Evolutionary conservation across 31 red algal species (phyloP).

Genomic region (Bonnemaisonia californica): DNA sequence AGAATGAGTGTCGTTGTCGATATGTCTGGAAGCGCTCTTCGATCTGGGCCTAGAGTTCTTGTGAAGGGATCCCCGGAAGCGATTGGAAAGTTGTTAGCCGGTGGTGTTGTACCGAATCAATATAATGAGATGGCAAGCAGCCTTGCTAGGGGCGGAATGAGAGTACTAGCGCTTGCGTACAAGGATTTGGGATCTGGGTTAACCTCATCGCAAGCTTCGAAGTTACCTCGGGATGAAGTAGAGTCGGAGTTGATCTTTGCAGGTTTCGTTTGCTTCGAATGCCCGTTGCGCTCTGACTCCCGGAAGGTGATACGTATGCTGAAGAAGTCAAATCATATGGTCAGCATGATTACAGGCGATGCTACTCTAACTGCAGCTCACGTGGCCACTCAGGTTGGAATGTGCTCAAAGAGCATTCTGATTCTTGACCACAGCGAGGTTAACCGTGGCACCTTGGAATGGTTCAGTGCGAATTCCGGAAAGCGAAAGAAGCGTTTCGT

Average conservation of each 20-base stretch:
- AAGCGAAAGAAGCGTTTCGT: constrained; percentile 62
- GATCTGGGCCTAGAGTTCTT: constrained; percentile 48
- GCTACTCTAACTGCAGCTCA: constrained; percentile 88
- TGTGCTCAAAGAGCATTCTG: constrained; percentile 75
- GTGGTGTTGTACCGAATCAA: constrained; percentile 33
- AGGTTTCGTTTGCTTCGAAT: constrained; percentile 94
- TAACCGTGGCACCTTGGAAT: constrained; percentile 58
- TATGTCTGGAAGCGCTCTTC: constrained; percentile 38
- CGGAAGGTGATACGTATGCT: constrained; percentile 74
- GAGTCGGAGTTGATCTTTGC: constrained; percentile 84
- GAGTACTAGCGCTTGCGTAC: constrained; percentile 90
- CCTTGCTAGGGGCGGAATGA: constrained; percentile 77
- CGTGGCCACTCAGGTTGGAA: constrained; percentile 91
- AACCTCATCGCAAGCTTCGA: constrained; percentile 37
- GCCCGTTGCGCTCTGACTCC: constrained; percentile 87
- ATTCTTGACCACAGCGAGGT: constrained; percentile 74
- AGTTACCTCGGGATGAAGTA: constrained; percentile 57
- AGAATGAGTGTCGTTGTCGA: constrained; percentile 93
- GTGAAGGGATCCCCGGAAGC: constrained; percentile 97
- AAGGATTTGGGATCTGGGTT: constrained; percentile 59
- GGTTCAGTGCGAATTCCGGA: constrained; percentile 75
- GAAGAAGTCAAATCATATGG: constrained; percentile 76
- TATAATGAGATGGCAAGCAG: constrained; percentile 74
- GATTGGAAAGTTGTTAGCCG: constrained; percentile 64
- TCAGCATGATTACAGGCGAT: constrained; percentile 96